A percentile compares a stretch with the other conserved stretches of the same genome.
phyloP scores from a whole-genome alignment of 83 land plant genomes.

The Thuja plicata region DNA sequence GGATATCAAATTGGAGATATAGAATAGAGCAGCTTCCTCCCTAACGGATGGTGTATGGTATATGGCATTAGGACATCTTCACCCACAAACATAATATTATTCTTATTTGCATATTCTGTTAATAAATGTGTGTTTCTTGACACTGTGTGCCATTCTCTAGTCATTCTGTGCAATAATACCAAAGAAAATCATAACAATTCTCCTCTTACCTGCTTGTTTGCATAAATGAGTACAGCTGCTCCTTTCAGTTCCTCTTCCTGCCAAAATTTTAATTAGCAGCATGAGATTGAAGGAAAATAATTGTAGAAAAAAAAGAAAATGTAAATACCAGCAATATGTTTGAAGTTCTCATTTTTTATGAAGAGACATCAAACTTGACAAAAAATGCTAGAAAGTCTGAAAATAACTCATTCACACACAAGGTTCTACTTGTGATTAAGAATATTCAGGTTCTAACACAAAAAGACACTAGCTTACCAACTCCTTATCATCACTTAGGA shows the following conservation, averaged over 20 bases:
- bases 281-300: neutral
- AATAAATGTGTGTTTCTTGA: too few relatives aligned
- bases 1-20: too few relatives aligned
- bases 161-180: neutral
- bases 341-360: neutral
- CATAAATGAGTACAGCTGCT: constrained; percentile 87
- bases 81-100: too few relatives aligned
- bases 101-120: too few relatives aligned
- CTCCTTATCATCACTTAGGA: neutral
- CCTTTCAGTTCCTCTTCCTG: constrained; percentile 97
- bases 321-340: neutral
- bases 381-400: neutral
- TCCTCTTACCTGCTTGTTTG: constrained; percentile 87
- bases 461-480: neutral
- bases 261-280: neutral
- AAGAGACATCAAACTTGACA: neutral
- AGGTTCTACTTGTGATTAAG: neutral
- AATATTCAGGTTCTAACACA: neutral
- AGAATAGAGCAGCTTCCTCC: too few relatives aligned
- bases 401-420: neutral
- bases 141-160: neutral
- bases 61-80: too few relatives aligned
- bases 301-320: neutral
- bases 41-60: too few relatives aligned
- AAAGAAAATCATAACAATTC: neutral